These are phyloP conservation scores for Myxozyma lipomycoides DNA, from an alignment of 805 yeast species.

Conservation along the genomic window DNA sequence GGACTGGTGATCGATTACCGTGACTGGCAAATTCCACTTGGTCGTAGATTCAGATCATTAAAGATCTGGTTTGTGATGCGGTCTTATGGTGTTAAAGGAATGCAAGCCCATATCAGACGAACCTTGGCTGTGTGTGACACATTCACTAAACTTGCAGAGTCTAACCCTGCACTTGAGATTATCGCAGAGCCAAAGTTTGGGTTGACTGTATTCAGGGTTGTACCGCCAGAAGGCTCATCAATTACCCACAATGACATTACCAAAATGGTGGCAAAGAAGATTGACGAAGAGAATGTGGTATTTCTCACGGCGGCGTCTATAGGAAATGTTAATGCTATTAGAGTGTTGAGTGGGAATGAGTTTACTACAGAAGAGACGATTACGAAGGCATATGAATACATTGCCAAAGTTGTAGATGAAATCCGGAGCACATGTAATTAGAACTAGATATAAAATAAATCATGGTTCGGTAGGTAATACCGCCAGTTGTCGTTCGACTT, in stretches of 20 bases:
- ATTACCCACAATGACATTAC: slow-evolving; percentile 18
- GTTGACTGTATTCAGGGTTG: slow-evolving; percentile 27
- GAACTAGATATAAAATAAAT: neutral
- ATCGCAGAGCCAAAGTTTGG: slow-evolving; percentile 26
- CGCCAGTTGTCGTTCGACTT: neutral
- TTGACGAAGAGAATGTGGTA: slow-evolving; percentile 20
- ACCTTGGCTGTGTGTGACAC: slow-evolving; percentile 18
- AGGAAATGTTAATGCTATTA: slow-evolving; percentile 16
- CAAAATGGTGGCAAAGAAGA: slow-evolving; percentile 19
- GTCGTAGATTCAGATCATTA: slow-evolving; percentile 29
- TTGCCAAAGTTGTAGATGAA: slow-evolving; percentile 12
- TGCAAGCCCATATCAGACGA: slow-evolving; percentile 25
- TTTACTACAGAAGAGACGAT: slow-evolving; percentile 23
- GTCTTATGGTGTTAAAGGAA: slow-evolving; percentile 26
- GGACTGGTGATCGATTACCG: slow-evolving; percentile 30
- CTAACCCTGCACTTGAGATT: slow-evolving; percentile 14
- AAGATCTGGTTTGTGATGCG: slow-evolving; percentile 32
- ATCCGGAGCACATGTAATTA: neutral
- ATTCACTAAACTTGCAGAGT: slow-evolving; percentile 18
- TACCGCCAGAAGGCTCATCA: slow-evolving; percentile 7
- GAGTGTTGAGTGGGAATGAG: slow-evolving; percentile 30
- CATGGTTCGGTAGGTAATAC: neutral
- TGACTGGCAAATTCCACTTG: slow-evolving; percentile 31
- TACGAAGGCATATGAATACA: slow-evolving; percentile 14
- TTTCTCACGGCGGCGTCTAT: slow-evolving; percentile 27